Evolutionary conservation across 2,329 filamentous ascomycete genomes (phyloP), one percentile per base, ranked within the genome.

Genomic region (Pestalotiopsis sp.): DNA sequence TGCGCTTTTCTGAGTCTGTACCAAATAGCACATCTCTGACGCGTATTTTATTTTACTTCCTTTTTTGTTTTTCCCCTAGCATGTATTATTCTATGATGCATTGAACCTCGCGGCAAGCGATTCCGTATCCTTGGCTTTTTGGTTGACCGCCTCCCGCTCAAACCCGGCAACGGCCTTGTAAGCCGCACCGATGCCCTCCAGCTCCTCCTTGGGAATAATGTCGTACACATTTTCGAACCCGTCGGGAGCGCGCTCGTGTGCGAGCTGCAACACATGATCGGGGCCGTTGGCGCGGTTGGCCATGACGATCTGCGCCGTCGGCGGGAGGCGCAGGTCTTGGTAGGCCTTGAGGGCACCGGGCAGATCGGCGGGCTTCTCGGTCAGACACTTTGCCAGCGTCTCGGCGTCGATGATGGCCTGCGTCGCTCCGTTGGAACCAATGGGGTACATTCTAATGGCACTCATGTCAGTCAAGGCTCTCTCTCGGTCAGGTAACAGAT

Each of bases 321-420:
- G 78, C 7, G 82, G 82, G 1, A 84, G 69, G 3, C 82, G 74
- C 38, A 78, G 74, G 7, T 77, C 72, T 72, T 84, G 79, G 68
- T 84, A 84, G 12, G 72, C 73, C 41, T 76, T 74, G 57, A 84
- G 71, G 1, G 82, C 81, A 0, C 67, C 73, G 17, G 74, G 68
- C 3, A 82, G 71, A 57, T 78, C 73, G 2, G 69, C 67, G 1
- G 74, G 69, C 4, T 74, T 62, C 13, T 41, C 77, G 68, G 6
- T 83, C 73, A 71, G 79, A 76, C 17, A 75, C 74, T 4, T 77
- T 75, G 31, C 71, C 61, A 84, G 72, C 4, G 77, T 75, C 67
- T 83, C 80, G 4, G 82, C 81, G 69, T 84, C 82, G 52, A 84
- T 73, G 73, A 84, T 83, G 5, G 82, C 82, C 74, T 84, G 82